phyloP scores from a whole-genome alignment of 2,329 filamentous ascomycete species.

The Metarhizium brunneum region DNA sequence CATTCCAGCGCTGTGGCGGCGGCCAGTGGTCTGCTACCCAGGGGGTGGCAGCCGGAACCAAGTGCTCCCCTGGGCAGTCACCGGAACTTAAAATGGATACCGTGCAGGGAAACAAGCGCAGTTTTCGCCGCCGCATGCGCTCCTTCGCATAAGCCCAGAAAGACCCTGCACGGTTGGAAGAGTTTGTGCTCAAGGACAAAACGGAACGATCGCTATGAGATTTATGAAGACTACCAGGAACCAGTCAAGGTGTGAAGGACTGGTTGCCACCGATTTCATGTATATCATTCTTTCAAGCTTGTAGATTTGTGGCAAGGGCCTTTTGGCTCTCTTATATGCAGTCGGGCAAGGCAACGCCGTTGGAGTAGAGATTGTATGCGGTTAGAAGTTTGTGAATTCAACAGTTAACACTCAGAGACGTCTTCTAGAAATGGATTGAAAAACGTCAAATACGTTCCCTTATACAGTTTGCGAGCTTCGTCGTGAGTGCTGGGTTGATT shows the following conservation, averaged over 20 bases:
- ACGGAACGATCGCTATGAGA: neutral
- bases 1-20: conserved; percentile 46
- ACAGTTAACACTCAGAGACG: no score
- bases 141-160: conserved; percentile 1
- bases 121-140: conserved; percentile 20
- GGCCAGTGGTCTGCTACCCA: conserved; percentile 38
- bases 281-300: neutral
- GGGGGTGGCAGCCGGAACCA: conserved; percentile 34
- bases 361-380: no score
- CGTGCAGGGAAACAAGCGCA: conserved; percentile 8
- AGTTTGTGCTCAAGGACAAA: neutral
- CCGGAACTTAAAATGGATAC: conserved; percentile 23
- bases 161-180: no score
- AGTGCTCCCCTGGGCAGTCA: conserved; percentile 28
- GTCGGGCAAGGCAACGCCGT: neutral
- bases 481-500: no score
- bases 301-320: neutral
- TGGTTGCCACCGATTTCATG: neutral
- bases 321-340: neutral
- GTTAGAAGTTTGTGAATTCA: no score
- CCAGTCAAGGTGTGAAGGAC: neutral
- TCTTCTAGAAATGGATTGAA: no score
- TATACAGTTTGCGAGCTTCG: no score
- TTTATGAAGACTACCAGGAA: neutral
- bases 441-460: no score